Evolutionary conservation across 345 rosid genomes (phyloP).

Genomic region (Brassica juncea): DNA sequence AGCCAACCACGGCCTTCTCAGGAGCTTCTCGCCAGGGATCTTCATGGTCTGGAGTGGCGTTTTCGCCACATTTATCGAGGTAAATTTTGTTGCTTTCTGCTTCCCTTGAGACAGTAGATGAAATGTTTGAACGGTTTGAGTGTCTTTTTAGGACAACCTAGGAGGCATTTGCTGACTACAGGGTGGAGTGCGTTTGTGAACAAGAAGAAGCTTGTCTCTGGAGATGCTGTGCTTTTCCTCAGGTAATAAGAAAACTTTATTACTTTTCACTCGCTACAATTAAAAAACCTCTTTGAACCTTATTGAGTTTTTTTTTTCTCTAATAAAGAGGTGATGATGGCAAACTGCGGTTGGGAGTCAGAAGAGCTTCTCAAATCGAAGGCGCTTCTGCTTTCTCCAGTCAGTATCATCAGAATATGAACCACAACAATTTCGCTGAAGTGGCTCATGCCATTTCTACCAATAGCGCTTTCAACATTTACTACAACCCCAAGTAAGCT

Average conservation of each 20-base stretch:
- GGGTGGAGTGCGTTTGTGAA: slow-evolving; percentile 99
- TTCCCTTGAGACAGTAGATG: neutral
- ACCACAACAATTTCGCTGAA: slow-evolving; percentile 59
- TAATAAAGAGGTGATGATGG: slow-evolving; percentile 87
- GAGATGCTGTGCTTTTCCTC: slow-evolving; percentile 98
- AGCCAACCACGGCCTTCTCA: slow-evolving; percentile 95
- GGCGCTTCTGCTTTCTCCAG: slow-evolving; percentile 50
- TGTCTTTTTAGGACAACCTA: slow-evolving; percentile 77
- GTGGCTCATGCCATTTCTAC: slow-evolving; percentile 68
- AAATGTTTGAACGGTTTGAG: neutral
- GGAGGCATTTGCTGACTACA: slow-evolving; percentile 97
- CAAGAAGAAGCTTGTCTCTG: slow-evolving; percentile 95
- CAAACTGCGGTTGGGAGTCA: slow-evolving; percentile 84
- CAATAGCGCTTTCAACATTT: slow-evolving; percentile 65
- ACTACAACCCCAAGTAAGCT: slow-evolving; percentile 89
- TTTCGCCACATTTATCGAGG: slow-evolving; percentile 97
- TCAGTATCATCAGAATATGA: slow-evolving; percentile 52
- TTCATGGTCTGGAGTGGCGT: slow-evolving; percentile 94
- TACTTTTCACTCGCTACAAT: too few relatives aligned
- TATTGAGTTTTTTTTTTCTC: neutral
- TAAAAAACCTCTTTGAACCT: neutral
- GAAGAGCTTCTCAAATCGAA: slow-evolving; percentile 88
- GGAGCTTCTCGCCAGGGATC: slow-evolving; percentile 96
- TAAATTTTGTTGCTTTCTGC: slow-evolving; percentile 17
- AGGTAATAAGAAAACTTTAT: slow-evolving; percentile 47